phyloP scores from a whole-genome alignment of 371 early-diverging fungal genomes.

The Mucor velutinosus region DNA sequence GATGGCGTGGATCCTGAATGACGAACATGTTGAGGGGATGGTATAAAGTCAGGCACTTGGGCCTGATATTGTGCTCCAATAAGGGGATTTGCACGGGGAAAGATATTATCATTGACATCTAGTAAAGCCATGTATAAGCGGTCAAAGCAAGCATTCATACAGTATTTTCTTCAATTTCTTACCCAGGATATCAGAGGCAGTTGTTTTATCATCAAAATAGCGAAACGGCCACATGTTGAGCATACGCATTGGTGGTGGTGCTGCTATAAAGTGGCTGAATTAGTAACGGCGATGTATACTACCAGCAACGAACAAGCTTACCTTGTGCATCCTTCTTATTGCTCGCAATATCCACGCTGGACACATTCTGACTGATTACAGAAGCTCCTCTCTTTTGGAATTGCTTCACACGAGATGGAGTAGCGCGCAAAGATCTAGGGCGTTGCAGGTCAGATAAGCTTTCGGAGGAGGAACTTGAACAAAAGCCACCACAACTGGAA shows the following conservation, averaged over 20 bases:
- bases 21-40: background rate
- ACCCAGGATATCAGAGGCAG: slow-evolving; percentile 71
- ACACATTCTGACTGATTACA: too few species aligned
- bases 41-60: slow-evolving; percentile 56
- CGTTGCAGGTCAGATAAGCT: too few species aligned
- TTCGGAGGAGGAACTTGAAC: too few species aligned
- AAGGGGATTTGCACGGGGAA: slow-evolving; percentile 77
- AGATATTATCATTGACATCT: slow-evolving; percentile 75
- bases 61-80: slow-evolving; percentile 84
- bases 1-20: background rate
- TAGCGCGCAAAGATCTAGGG: background rate
- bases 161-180: slow-evolving; percentile 15
- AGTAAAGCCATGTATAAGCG: background rate
- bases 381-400: too few species aligned
- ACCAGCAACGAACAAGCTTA: background rate
- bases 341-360: too few species aligned
- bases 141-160: too few species aligned
- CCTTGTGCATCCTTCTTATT: background rate
- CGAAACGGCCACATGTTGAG: slow-evolving; percentile 84
- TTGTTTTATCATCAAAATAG: slow-evolving; percentile 80
- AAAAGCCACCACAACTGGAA: too few species aligned
- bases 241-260: slow-evolving; percentile 31
- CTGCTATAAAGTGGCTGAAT: too few species aligned
- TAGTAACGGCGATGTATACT: too few species aligned
- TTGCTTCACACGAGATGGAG: background rate